Base-by-base conservation (phyloP, 2,329 filamentous ascomycete genomes). In the Aureobasidium mangrovei region DNA sequence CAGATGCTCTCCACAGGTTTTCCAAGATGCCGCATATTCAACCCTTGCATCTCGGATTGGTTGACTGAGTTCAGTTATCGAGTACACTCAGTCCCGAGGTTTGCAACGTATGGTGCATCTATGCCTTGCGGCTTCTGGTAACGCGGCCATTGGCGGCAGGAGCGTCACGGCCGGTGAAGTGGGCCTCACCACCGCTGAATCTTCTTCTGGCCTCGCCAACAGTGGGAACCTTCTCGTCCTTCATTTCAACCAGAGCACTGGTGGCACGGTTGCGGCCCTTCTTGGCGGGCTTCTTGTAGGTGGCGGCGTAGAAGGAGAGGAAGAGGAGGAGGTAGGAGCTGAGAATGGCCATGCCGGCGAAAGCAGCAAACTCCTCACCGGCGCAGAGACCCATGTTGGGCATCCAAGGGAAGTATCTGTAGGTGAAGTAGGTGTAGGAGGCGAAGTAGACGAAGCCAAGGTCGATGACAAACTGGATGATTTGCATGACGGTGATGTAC, bases 381-480 rank as follows among this genome's bases (percentile, higher is more conserved):
- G 91, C 89, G 71, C 91, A 98, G 64, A 84, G 77, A 70, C 91
- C 91, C 59, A 78, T 74, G 69, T 88, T 95, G 61, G 91, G 91
- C 70, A 94, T 77, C 78, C 81, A 85, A 43, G 78, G 80, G 77
- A 86, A 95, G 82, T 96, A 96, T 64, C 85, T 86, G 64, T 85
- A 91, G 63, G 86, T 84, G 79, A 96, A 96, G 80, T 97, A 97
- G 64, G 91, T 96, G 81, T 91, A 97, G n/a, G 91, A 94, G 51
- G 91, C 91, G 68, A 95, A 97, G 83, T 97, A 97, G 71, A 97
- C 88, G 72, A 97, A 97, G 65, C 88, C 90, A 59, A 97, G 85
- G 73, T 96, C 91, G 71, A 97, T 91, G 70, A 97, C 81, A 76
- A 97, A 97, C 72, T 97, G 91, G 65, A 88, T 83, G 72, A 97